Percentiles rank a stretch among this genome's conserved stretches.
phyloP scores from a whole-genome alignment of 371 early-diverging fungal species.

The Choanephora cucurbitarum region DNA sequence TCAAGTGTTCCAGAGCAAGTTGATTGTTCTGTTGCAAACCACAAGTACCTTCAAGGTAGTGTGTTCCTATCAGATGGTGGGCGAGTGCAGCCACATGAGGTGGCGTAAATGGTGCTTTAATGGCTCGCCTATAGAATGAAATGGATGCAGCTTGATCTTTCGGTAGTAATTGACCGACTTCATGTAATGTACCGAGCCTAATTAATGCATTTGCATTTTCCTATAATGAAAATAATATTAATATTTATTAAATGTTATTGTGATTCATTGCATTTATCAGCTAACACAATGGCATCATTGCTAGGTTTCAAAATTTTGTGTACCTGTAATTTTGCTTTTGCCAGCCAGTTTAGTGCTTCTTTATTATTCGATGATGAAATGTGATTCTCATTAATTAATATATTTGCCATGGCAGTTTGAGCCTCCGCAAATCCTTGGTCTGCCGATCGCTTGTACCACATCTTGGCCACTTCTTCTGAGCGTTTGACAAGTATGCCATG shows the following conservation, averaged over 20 bases:
- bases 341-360: conserved; percentile 27
- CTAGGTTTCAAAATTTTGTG: background rate
- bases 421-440: conserved; percentile 34
- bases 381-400: conserved; percentile 12
- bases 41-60: conserved; percentile 27
- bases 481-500: conserved; percentile 23
- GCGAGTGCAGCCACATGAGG: conserved; percentile 15
- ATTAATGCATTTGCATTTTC: conserved; percentile 31
- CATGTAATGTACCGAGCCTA: conserved; percentile 31
- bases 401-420: conserved; percentile 29
- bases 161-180: conserved; percentile 27
- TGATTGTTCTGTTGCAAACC: conserved; percentile 22
- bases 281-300: background rate
- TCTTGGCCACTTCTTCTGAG: conserved; percentile 8
- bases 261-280: background rate
- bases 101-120: conserved; percentile 2
- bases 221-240: too few species aligned
- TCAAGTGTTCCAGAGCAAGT: conserved; percentile 27
- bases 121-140: conserved; percentile 25
- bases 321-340: conserved; percentile 29
- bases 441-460: conserved; percentile 27
- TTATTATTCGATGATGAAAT: background rate
- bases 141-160: conserved; percentile 19
- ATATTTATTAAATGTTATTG: background rate
- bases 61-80: conserved; percentile 36